These are phyloP conservation scores for Thalassiosira hispida DNA, from an alignment of 352 stramenopile genomes.

Conservation along the genomic window DNA sequence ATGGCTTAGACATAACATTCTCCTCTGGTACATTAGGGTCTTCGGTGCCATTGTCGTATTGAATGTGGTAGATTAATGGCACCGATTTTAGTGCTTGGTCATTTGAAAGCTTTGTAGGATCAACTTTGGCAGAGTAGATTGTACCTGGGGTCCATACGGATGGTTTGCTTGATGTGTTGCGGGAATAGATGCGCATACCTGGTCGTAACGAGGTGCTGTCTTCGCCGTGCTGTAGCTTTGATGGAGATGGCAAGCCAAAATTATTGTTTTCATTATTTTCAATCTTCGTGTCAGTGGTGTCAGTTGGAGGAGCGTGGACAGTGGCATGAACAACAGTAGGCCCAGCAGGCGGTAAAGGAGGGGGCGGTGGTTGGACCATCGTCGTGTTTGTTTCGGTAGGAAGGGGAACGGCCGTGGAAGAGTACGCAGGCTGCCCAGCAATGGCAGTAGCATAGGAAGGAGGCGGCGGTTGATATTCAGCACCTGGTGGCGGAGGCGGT, in stretches of 20 bases:
- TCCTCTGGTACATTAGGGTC: constrained; percentile 24
- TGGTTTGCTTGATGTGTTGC: neutral
- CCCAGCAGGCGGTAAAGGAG: neutral
- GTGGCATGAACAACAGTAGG: too few relatives aligned
- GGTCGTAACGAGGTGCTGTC: neutral
- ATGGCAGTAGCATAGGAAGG: neutral
- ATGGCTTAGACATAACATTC: constrained; percentile 14
- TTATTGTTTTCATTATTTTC: neutral
- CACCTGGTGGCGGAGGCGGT: neutral
- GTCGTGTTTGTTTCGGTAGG: neutral
- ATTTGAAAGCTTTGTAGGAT: neutral
- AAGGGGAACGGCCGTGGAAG: neutral
- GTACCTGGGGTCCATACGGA: constrained; percentile 9
- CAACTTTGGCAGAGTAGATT: constrained; percentile 32
- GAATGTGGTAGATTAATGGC: constrained; percentile 30
- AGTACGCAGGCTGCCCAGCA: neutral
- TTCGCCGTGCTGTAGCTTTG: neutral
- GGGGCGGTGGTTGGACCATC: too few relatives aligned
- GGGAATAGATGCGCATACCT: constrained; percentile 37
- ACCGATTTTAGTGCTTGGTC: constrained; percentile 1
- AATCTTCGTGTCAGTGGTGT: neutral
- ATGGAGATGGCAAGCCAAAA: too few relatives aligned
- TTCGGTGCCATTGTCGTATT: constrained; percentile 18
- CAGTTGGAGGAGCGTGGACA: too few relatives aligned
- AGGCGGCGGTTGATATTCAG: neutral